A percentile compares a stretch with the other conserved stretches of the same genome.
These are phyloP conservation scores for Rhynchosporium agropyri DNA, from an alignment of 2,329 filamentous ascomycete genomes.

Conservation along the genomic window DNA sequence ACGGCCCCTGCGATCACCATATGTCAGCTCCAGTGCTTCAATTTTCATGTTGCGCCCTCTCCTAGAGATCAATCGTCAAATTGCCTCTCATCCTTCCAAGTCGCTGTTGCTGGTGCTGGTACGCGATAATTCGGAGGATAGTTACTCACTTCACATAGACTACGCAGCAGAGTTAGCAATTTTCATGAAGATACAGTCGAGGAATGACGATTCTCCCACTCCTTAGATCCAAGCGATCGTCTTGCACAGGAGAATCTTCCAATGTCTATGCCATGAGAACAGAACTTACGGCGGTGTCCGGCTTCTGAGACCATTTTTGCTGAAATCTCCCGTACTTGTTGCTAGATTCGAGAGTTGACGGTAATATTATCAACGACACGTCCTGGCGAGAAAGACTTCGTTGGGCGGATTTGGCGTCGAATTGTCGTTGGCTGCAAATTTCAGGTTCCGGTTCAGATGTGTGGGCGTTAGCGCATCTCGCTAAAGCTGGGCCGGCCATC, in stretches of 20 bases:
- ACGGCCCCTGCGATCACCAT: constrained; percentile 70
- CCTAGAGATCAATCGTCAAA: constrained; percentile 14
- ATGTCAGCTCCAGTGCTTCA: constrained; percentile 31
- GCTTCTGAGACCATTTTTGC: constrained; percentile 86
- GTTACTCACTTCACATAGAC: constrained; percentile 87
- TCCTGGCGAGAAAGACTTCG: constrained; percentile 41
- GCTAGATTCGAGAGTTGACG: constrained; percentile 44
- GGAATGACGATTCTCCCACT: not conserved
- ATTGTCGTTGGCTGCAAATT: constrained; percentile 31
- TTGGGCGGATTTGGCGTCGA: constrained; percentile 38
- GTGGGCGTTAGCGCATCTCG: constrained; percentile 19
- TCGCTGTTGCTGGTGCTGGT: not conserved
- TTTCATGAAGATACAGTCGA: constrained; percentile 16
- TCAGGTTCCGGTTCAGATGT: constrained; percentile 23
- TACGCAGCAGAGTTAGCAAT: constrained; percentile 47
- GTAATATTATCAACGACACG: constrained; percentile 37
- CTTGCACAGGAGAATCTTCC: constrained; percentile 3
- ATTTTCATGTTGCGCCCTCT: constrained; percentile 11
- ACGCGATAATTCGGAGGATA: constrained; percentile 28
- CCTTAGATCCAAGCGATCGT: not conserved
- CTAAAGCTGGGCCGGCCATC: constrained; percentile 2
- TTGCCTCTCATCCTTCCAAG: constrained; percentile 10
- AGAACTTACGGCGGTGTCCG: constrained; percentile 82
- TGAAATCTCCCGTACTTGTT: constrained; percentile 51
- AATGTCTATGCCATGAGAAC: constrained; percentile 8